Percentiles rank a stretch among this genome's conserved stretches.
Conservation (phyloP, 108 stramenopile genomes). For the Pinguiococcus pyrenoidosus region DNA sequence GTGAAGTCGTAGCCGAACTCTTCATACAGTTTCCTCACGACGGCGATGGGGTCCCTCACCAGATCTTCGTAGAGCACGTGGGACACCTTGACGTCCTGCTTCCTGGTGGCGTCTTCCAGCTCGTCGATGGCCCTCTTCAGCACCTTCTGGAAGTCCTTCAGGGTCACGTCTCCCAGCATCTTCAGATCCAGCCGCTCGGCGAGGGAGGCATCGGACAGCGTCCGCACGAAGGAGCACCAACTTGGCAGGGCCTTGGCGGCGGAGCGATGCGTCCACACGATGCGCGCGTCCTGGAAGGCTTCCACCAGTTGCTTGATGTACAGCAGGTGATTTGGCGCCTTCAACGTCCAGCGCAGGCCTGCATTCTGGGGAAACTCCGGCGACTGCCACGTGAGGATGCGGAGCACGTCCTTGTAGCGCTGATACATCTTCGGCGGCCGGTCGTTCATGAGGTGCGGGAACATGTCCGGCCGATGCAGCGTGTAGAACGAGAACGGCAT, state of each 20-base stretch:
- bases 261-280: slow-evolving; percentile 26
- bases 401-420: slow-evolving; percentile 4
- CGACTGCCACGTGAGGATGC: slow-evolving; percentile 6
- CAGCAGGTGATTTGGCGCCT: slow-evolving; percentile 18
- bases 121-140: not conserved
- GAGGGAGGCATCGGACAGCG: not conserved
- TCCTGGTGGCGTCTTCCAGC: not conserved
- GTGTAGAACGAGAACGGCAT: not conserved
- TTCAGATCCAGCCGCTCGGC: not conserved
- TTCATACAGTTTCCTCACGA: slow-evolving; percentile 8
- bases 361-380: not conserved
- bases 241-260: not conserved
- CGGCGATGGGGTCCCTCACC: slow-evolving; percentile 4
- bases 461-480: no score
- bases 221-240: not conserved
- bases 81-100: not conserved
- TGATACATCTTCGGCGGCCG: slow-evolving; percentile 5
- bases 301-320: not conserved
- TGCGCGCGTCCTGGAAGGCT: slow-evolving; percentile 17
- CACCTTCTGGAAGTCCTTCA: not conserved
- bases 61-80: slow-evolving; percentile 16
- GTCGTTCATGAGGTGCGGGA: no score
- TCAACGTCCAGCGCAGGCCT: slow-evolving; percentile 18
- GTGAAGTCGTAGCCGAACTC: slow-evolving; percentile 11
- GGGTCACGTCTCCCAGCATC: not conserved